Base-by-base conservation (phyloP, 768 basidiomycete genomes). In the Hygrocybe coccinea region DNA sequence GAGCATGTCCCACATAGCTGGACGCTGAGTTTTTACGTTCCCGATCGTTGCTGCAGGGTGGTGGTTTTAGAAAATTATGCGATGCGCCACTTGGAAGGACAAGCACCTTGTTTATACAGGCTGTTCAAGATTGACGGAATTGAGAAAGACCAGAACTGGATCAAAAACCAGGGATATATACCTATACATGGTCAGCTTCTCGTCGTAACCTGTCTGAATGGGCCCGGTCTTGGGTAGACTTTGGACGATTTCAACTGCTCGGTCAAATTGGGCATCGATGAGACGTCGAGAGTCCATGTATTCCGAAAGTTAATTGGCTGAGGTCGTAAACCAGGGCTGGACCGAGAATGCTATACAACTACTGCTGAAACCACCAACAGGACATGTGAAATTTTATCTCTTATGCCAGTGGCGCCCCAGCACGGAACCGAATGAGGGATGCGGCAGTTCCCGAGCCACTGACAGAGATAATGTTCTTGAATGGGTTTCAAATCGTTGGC, bases 121-220 rank as follows among this genome's bases (percentile, higher is more conserved):
- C 91, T 94, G 55, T 15, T 50, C 21, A 49, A 52, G 12, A 39
- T 61, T 62, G 41, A 60, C 58, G 53, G 45, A 14, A 41, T 12
- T 55, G 47, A 29, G 35, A 34, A 4, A 37, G 45, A 52, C 10
- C 54, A 29, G 46, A 25, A 43, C 38, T 25, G 15, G 33, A 55
- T 25, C 29, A 2, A 33, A 19, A 15, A 49, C 34, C 24, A 46
- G 34, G 34, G 24, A 9, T 17, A 67, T 79, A 34, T 58, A 87
- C 87, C 91, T 91, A 67, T 97, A 97, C 83, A 97, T 91, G 10
- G 84, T 81, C 12, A 97, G 74, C 69, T 97, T 97, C 68, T 95
- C 93, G 61, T 97, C 94, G 67, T 97, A 97, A 60, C 83, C 89
- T 0, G 94, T 97, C 69, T 97, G 93, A 64, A 97, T 93, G 29